Base-by-base conservation (phyloP, 139 green algal genomes). In the Picochlorum sp. region DNA sequence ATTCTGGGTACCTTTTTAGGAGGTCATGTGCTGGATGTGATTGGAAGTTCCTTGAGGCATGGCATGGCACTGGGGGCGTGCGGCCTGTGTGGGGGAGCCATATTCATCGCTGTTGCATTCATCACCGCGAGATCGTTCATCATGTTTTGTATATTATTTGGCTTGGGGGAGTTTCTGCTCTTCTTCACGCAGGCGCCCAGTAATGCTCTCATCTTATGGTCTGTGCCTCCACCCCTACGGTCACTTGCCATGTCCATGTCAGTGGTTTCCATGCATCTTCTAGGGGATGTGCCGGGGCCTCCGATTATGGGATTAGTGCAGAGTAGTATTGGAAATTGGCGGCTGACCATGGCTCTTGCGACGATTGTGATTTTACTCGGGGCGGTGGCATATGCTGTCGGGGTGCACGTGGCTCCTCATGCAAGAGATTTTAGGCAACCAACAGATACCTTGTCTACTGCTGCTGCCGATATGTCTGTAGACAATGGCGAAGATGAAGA, bases 201-300 rank as follows among this genome's bases (percentile, higher is more conserved):
- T 6, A 90, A 90, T 57, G 86, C 82, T 9, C 69, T 92, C 4
- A 73, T 77, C 21, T 83, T 98, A 74, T 95, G 92, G 92, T 80
- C 66, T 23, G 89, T 97, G n/a, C 88, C 91, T 1, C 18, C 81
- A 14, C 44, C 62, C 13, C 77, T 95, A 62, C 78, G 92, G 4
- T 78, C 92, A 6, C 75, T 96, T 54, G 86, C 83, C 3, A 86
- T 90, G 54, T 77, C 69, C 16, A 71, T 98, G 47, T 81, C 74
- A 7, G 89, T 92, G 1, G 74, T 98, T 15, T 68, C 66, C 37
- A 91, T 95, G 9, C 92, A 98, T 57, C 31, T 96, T n/a, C 60
- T 95, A 2, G 92, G 92, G 0, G 92, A 98, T 69, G 92, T 98
- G 49, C 92, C 92, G 8, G 88, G 82, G 10, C 90, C 92, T 6